Evolutionary conservation across 768 basidiomycete genomes (phyloP).

Genomic region (Rhizopogon vulgaris): DNA sequence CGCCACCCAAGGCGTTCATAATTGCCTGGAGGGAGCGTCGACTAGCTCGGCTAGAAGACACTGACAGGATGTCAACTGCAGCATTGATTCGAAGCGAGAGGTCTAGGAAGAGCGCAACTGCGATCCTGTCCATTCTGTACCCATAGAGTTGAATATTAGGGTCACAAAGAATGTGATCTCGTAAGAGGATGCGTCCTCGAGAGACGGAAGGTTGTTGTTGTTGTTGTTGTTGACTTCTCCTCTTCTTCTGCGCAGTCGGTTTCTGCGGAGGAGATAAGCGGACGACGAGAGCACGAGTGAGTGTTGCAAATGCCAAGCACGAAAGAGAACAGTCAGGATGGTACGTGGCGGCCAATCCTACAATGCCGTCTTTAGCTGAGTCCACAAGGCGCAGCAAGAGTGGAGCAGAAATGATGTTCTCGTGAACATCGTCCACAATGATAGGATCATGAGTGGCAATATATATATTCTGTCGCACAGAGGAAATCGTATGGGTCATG

Average conservation of each 20-base stretch:
- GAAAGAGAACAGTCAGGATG: constrained; percentile 28
- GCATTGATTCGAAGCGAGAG: constrained; percentile 24
- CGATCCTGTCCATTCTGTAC: constrained; percentile 43
- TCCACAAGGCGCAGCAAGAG: constrained; percentile 25
- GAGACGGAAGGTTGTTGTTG: background rate
- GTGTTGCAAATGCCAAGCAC: constrained; percentile 35
- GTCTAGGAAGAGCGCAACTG: constrained; percentile 35
- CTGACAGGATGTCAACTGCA: constrained; percentile 39
- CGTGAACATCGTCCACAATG: constrained; percentile 20
- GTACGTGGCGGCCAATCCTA: constrained; percentile 42
- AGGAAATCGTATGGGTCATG: constrained; percentile 13
- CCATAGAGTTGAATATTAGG: constrained; percentile 27
- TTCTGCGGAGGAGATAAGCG: constrained; percentile 16
- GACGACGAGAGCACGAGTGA: constrained; percentile 29
- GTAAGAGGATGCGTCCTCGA: constrained; percentile 19
- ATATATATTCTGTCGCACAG: constrained; percentile 31
- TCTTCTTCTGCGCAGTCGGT: background rate
- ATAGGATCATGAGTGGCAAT: constrained; percentile 17
- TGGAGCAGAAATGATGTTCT: constrained; percentile 16
- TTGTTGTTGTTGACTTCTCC: background rate
- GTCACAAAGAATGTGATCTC: constrained; percentile 27
- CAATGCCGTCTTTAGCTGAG: constrained; percentile 13
- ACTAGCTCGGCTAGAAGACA: constrained; percentile 1
- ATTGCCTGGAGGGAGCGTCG: constrained; percentile 30
- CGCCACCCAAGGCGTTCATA: constrained; percentile 34